Evolutionary conservation across 2,329 filamentous ascomycete genomes (phyloP).

Genomic region (Stenocarpella maydis): DNA sequence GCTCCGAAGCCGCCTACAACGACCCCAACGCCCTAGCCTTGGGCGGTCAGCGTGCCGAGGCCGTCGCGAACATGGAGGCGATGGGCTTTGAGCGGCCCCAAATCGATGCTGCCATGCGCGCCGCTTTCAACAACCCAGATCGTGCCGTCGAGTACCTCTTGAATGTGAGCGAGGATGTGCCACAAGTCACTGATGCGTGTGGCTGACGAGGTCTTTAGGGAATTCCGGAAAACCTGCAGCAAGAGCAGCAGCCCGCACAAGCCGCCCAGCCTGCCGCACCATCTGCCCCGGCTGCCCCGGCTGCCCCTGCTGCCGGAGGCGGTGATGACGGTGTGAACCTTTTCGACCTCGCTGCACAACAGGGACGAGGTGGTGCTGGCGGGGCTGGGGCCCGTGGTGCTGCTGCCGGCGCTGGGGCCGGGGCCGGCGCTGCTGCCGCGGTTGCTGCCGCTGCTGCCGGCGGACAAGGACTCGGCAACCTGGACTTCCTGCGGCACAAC

Average conservation of each 20-base stretch:
- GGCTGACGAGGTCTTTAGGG: slow-evolving; percentile 62
- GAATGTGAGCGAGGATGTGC: slow-evolving; percentile 65
- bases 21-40: slow-evolving; percentile 86
- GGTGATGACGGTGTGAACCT: slow-evolving; percentile 82
- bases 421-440: slow-evolving; percentile 59
- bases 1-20: slow-evolving; percentile 60
- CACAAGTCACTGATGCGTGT: not conserved
- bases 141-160: slow-evolving; percentile 96
- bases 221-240: slow-evolving; percentile 84
- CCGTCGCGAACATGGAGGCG: slow-evolving; percentile 91
- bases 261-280: slow-evolving; percentile 49
- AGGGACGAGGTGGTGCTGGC: slow-evolving; percentile 58
- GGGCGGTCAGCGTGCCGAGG: slow-evolving; percentile 81
- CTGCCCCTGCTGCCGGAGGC: slow-evolving; percentile 46
- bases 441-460: slow-evolving; percentile 53
- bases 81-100: slow-evolving; percentile 94
- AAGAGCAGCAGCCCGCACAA: slow-evolving; percentile 50
- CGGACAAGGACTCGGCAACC: slow-evolving; percentile 71
- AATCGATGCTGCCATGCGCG: slow-evolving; percentile 93
- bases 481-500: slow-evolving; percentile 95
- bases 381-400: slow-evolving; percentile 52
- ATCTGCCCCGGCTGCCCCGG: slow-evolving; percentile 50
- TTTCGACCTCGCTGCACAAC: slow-evolving; percentile 90
- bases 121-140: slow-evolving; percentile 96
- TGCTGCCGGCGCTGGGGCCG: slow-evolving; percentile 51